Evolutionary conservation across 768 basidiomycete species (phyloP), one percentile per base, ranked within the genome.

Genomic region (Filobasidium wieringae): DNA sequence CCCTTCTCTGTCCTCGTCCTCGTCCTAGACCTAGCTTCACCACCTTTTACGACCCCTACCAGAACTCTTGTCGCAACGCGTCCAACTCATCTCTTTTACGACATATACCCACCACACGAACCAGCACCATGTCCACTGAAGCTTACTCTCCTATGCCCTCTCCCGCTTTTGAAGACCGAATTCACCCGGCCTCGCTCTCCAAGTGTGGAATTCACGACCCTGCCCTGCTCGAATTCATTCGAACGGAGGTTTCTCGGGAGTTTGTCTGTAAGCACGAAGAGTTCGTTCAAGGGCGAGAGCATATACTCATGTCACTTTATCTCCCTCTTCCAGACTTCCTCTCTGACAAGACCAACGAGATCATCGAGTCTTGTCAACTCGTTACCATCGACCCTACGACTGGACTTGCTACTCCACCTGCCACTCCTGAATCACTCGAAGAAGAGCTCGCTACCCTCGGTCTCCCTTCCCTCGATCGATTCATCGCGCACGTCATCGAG

Each of bases 401-500:
- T 7, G 62, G 70, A 2, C 78, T 82, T 27, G 82, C 83, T 2
- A 82, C 86, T 0, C 87, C 87, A 17, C 86, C 87, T 0, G 76
- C 78, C 27, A 84, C 84, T 26, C 78, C 84, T 61, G 47, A 50
- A 50, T 33, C 36, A 9, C 19, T 57, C 47, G 39, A 36, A 7
- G 75, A 78, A 73, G 79, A 80, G 69, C 63, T 68, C 66, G 62
- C 57, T 24, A 54, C 65, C 12, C 63, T 63, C 30, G 76, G 72
- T 53, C 72, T 84, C n/a, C 82, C 87, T 40, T 79, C 83, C 27
- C 79, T 99, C 53, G 84, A 90, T 67, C 80, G 84, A 43, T 99
- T 96, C 74, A 91, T 99, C 71, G 77, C 81, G 53, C 82, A 83
- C 70, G 79, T 97, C 57, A 83, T 90, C 65, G 78, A 84, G 64